Evolutionary conservation across 2,329 filamentous ascomycete genomes (phyloP).

Genomic region (Pseudopithomyces maydicus): DNA sequence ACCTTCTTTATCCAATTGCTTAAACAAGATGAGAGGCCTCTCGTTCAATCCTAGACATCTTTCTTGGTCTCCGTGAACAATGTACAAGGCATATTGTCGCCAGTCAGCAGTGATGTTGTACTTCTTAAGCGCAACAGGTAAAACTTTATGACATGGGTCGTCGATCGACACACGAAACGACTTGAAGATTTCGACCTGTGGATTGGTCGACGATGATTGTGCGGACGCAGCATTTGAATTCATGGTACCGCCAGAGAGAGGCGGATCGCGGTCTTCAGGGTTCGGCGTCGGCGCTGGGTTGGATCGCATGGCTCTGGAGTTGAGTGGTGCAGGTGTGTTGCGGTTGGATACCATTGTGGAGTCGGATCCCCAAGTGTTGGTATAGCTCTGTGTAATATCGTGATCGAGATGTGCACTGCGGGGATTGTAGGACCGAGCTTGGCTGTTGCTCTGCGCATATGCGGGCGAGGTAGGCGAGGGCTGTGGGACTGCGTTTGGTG

Average conservation of each 20-base stretch:
- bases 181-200: slow-evolving; percentile 93
- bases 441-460: slow-evolving; percentile 45
- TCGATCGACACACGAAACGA: slow-evolving; percentile 98
- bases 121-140: slow-evolving; percentile 93
- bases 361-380: slow-evolving; percentile 38
- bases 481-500: slow-evolving; percentile 49
- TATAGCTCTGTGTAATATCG: slow-evolving; percentile 35
- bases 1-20: slow-evolving; percentile 94
- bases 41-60: slow-evolving; percentile 90
- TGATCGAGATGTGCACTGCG: slow-evolving; percentile 38
- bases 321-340: slow-evolving; percentile 38
- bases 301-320: slow-evolving; percentile 34
- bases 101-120: slow-evolving; percentile 98
- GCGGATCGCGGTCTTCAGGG: slow-evolving; percentile 41
- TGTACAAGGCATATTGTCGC: slow-evolving; percentile 96
- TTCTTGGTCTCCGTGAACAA: slow-evolving; percentile 98
- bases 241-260: slow-evolving; percentile 42
- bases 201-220: slow-evolving; percentile 47
- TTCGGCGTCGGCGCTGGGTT: slow-evolving; percentile 36
- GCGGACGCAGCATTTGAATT: slow-evolving; percentile 22
- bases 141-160: slow-evolving; percentile 95
- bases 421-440: slow-evolving; percentile 31
- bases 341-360: slow-evolving; percentile 32
- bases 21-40: slow-evolving; percentile 93
- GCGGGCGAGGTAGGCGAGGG: slow-evolving; percentile 57